Evolutionary conservation across 345 rosid species (phyloP).

Genomic region (Corchorus olitorius): DNA sequence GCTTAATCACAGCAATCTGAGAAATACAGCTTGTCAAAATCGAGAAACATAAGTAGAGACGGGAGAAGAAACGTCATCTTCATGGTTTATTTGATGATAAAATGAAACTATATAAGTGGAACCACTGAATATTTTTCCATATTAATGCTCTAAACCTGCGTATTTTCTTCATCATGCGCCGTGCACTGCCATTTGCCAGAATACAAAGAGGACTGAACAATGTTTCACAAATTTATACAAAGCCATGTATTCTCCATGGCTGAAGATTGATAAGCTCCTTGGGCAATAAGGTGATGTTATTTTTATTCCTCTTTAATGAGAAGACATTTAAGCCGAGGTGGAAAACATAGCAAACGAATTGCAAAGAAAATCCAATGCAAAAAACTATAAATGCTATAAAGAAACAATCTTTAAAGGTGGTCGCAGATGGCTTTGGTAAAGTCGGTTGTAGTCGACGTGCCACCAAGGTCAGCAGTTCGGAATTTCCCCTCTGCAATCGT

Average conservation of each 20-base stretch:
- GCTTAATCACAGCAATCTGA: background rate
- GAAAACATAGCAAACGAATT: conserved; percentile 14
- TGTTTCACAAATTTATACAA: no score
- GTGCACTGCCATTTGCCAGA: no score
- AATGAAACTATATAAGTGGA: background rate
- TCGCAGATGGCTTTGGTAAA: conserved; percentile 89
- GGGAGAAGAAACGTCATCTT: background rate
- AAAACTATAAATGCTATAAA: conserved; percentile 28
- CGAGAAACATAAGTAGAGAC: background rate
- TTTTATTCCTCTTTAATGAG: conserved; percentile 19
- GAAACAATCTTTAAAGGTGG: conserved; percentile 59
- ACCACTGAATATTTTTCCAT: no score
- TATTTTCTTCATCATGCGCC: no score
- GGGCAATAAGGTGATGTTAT: background rate
- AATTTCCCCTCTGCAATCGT: conserved; percentile 89
- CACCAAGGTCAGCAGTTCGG: conserved; percentile 97
- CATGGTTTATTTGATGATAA: background rate
- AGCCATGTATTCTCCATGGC: background rate
- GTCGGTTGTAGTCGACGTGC: conserved; percentile 68
- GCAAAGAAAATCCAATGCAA: conserved; percentile 9
- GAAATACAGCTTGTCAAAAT: background rate
- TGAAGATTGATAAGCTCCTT: background rate
- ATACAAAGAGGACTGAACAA: no score
- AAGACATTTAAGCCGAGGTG: conserved; percentile 17
- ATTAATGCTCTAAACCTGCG: no score